These are phyloP conservation scores for Daldinia bambusicola DNA, from an alignment of 495 filamentous ascomycete genomes.

Conservation along the genomic window DNA sequence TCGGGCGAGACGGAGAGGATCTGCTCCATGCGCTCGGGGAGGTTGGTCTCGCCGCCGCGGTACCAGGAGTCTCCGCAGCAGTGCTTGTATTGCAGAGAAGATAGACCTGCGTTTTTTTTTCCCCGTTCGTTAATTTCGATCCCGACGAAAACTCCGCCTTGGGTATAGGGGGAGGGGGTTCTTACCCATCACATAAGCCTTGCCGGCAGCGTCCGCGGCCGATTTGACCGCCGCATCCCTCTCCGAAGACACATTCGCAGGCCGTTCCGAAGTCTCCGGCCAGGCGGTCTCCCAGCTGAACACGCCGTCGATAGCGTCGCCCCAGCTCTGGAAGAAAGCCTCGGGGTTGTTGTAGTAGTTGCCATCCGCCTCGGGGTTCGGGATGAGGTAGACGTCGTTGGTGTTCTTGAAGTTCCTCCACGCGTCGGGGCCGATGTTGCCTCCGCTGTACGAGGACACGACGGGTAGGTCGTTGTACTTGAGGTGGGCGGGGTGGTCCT, in stretches of 20 bases:
- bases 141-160: neutral
- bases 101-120: constrained; percentile 25
- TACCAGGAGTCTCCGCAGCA: constrained; percentile 52
- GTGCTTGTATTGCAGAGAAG: constrained; percentile 57
- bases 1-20: constrained; percentile 46
- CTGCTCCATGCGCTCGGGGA: constrained; percentile 51
- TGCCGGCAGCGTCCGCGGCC: constrained; percentile 43
- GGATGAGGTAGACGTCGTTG: constrained; percentile 48
- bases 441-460: constrained; percentile 50
- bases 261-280: constrained; percentile 43
- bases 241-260: constrained; percentile 38
- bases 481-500: constrained; percentile 44
- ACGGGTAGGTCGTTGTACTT: constrained; percentile 41
- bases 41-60: constrained; percentile 55
- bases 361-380: constrained; percentile 44
- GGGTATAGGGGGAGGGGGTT: no score
- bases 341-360: constrained; percentile 42
- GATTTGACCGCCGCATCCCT: constrained; percentile 40
- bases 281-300: constrained; percentile 54
- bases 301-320: constrained; percentile 47
- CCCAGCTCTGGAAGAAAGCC: constrained; percentile 39
- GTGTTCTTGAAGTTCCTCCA: constrained; percentile 46
- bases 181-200: constrained; percentile 53
- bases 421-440: constrained; percentile 33
- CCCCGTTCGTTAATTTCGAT: constrained; percentile 14